A percentile compares a stretch with the other conserved stretches of the same genome.
Evolutionary conservation across 441 rosid genomes (phyloP).

Genomic region (Macaranga tanarius): DNA sequence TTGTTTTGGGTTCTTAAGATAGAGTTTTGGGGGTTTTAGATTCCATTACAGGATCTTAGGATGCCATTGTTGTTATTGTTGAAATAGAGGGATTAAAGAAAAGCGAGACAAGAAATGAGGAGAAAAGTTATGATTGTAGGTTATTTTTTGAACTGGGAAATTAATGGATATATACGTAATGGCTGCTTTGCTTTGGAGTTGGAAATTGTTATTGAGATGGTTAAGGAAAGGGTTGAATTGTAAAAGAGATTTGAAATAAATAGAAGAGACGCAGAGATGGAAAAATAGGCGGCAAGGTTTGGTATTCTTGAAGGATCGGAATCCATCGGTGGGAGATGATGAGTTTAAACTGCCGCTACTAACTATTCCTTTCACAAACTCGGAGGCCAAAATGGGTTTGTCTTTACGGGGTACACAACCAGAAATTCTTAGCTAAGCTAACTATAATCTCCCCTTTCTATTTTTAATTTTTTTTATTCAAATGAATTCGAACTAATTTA

Average conservation of each 20-base stretch:
- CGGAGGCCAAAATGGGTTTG: background rate
- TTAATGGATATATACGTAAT: conserved; percentile 30
- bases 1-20: conserved; percentile 24
- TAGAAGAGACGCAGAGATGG: background rate
- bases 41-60: background rate
- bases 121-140: background rate
- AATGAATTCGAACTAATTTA: no score
- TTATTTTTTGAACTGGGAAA: background rate
- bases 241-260: conserved; percentile 24
- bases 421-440: background rate
- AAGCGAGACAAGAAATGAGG: background rate
- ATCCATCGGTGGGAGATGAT: conserved; percentile 51
- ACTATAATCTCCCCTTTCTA: no score
- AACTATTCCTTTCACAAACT: no score
- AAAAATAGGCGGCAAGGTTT: conserved; percentile 44
- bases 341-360: conserved; percentile 7
- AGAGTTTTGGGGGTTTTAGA: conserved; percentile 2
- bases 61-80: conserved; percentile 37
- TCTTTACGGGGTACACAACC: background rate
- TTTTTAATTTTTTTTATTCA: no score
- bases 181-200: conserved; percentile 37
- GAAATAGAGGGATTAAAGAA: conserved; percentile 9
- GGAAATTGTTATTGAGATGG: conserved; percentile 35
- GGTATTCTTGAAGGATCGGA: conserved; percentile 53
- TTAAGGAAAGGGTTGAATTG: conserved; percentile 66